Evolutionary conservation across 331 rosid genomes (phyloP).

Genomic region (Rhamnella rubrinervis): DNA sequence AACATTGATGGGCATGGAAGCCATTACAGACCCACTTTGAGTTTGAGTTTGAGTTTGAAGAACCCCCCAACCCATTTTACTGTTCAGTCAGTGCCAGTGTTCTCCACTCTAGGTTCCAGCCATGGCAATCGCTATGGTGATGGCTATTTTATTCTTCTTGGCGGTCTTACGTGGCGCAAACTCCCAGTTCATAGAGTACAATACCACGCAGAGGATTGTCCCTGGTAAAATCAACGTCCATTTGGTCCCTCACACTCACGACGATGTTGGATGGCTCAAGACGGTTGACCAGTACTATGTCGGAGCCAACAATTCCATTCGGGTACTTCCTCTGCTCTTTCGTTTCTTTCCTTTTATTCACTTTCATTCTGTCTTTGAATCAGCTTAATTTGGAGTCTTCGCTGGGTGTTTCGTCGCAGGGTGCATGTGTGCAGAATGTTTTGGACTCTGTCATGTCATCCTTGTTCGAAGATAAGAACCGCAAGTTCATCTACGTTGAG

Average conservation of each 20-base stretch:
- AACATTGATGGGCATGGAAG: background rate
- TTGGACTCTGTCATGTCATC: constrained; percentile 42
- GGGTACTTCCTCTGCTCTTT: background rate
- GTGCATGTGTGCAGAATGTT: constrained; percentile 51
- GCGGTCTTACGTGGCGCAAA: background rate
- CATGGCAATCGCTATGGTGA: constrained; percentile 1
- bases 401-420: constrained; percentile 1
- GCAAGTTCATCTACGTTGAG: constrained; percentile 47
- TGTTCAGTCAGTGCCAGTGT: too few relatives aligned
- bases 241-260: constrained; percentile 42
- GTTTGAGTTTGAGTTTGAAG: too few relatives aligned
- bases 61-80: too few relatives aligned
- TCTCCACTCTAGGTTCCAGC: background rate
- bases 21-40: background rate
- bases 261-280: constrained; percentile 43
- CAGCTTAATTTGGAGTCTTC: background rate
- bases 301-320: constrained; percentile 39
- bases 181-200: constrained; percentile 31
- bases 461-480: constrained; percentile 37
- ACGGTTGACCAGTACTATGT: constrained; percentile 45
- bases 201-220: constrained; percentile 23
- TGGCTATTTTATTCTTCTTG: background rate
- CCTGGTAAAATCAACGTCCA: constrained; percentile 28
- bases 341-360: background rate
- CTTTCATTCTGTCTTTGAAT: too few relatives aligned